phyloP scores from a whole-genome alignment of 1,284 basidiomycete species.

The Sporisorium graminicola region DNA sequence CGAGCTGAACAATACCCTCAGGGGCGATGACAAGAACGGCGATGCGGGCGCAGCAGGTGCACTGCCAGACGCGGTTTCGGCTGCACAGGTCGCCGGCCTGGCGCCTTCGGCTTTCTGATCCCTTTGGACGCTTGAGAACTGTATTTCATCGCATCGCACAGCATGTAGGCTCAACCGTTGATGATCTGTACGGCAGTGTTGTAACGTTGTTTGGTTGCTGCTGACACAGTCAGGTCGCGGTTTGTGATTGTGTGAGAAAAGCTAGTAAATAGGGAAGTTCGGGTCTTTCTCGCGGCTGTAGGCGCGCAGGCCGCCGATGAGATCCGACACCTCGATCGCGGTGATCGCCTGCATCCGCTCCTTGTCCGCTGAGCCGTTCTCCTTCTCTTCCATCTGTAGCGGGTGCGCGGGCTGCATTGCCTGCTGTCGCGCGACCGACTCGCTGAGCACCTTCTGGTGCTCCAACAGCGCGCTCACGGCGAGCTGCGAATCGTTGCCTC shows the following conservation, averaged over 20 bases:
- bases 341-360: constrained; percentile 85
- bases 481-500: constrained; percentile 68
- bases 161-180: background rate
- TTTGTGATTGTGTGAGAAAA: background rate
- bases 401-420: constrained; percentile 13
- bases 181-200: background rate
- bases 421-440: background rate
- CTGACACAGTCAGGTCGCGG: background rate
- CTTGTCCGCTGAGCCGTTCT: background rate
- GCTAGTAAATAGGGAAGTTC: constrained; percentile 54
- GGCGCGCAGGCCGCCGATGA: constrained; percentile 55
- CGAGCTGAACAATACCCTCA: constrained; percentile 8
- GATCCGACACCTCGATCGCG: constrained; percentile 71
- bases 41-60: background rate
- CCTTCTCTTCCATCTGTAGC: background rate
- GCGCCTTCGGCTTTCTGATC: constrained; percentile 31
- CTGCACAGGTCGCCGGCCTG: constrained; percentile 31
- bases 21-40: background rate
- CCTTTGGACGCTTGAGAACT: no score
- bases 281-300: constrained; percentile 47
- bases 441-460: constrained; percentile 81
- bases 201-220: background rate
- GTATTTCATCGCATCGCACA: background rate
- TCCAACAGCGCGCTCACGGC: constrained; percentile 17
- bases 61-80: constrained; percentile 2